Evolutionary conservation across 2,329 filamentous ascomycete genomes (phyloP), one percentile per base, ranked within the genome.

Genomic region (Calcarisporium arbuscula): DNA sequence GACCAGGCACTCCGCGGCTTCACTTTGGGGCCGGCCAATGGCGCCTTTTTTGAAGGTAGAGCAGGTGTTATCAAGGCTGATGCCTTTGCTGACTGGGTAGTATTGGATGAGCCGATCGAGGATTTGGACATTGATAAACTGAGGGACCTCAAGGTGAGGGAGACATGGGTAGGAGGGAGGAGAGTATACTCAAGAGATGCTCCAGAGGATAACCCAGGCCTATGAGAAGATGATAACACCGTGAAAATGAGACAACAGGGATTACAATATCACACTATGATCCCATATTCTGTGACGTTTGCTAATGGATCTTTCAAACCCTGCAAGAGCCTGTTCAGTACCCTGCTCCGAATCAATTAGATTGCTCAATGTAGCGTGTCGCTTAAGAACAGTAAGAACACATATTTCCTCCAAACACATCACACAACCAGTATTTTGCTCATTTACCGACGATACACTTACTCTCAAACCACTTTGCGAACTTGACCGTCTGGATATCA

Each of bases 71-170:
- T 85, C 19, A 56, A 64, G 35, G 54, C 63, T n/a, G 78, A 77
- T 0, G 74, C 72, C 1, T 75, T 74, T 51, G 81, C 80, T 0
- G 81, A 85, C 53, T 85, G 79, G 80, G 64, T 85, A 5, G 78
- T 85, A n/a, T 55, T 85, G 10, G 78, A 83, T 42, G 52, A 62
- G 40, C 68, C 74, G 28, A 48, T 82, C 1, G 69, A 72, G 35
- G 59, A 48, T 1, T 53, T 72, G 20, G 60, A 65, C 9, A 39
- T 71, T 3, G 75, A 80, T 38, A 62, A 63, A 10, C 46, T 84
- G 35, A 68, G 74, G 17, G 58, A 57, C 5, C 48, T 80, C 7
- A 64, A 56, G 31, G 78, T 85, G 2, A 65, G 60, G 41, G 80
- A 84, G 61, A 85, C 81, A 1, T 85, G 80, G 80, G 70, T 85